Evolutionary conservation across 768 basidiomycete species (phyloP).

Genomic region (Macrolepiota albuminosa): DNA sequence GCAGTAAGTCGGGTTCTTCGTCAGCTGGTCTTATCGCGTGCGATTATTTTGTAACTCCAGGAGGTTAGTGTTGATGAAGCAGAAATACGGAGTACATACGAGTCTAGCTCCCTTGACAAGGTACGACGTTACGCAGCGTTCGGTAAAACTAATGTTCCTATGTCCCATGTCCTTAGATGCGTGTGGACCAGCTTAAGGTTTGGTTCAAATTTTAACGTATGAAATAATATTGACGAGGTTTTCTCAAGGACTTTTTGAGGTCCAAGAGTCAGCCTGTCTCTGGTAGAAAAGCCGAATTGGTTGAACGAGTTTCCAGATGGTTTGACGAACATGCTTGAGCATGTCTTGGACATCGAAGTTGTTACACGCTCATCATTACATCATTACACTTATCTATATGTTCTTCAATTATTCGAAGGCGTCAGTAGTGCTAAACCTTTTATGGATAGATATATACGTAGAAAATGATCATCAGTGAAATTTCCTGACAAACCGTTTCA

Average conservation of each 20-base stretch:
- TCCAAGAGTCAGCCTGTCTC: conserved; percentile 54
- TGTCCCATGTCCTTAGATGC: conserved; percentile 41
- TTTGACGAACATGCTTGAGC: conserved; percentile 34
- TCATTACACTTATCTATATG: neutral
- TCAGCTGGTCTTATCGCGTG: conserved; percentile 5
- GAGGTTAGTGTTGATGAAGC: conserved; percentile 64
- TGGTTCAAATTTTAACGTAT: conserved; percentile 9
- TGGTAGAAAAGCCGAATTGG: conserved; percentile 71
- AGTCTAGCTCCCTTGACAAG: conserved; percentile 58
- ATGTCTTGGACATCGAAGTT: neutral
- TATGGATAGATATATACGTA: neutral
- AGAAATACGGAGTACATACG: conserved; percentile 67
- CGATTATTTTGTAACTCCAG: conserved; percentile 25
- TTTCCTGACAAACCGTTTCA: neutral
- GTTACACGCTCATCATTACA: neutral
- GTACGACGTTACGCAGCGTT: conserved; percentile 31
- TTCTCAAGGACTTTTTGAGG: conserved; percentile 63
- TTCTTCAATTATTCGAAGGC: neutral
- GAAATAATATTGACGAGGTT: conserved; percentile 3
- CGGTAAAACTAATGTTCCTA: conserved; percentile 9
- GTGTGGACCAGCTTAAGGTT: conserved; percentile 77
- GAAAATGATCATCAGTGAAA: neutral
- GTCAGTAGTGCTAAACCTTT: neutral
- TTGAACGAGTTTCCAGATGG: conserved; percentile 65
- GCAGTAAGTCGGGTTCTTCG: conserved; percentile 41